Base-by-base conservation (phyloP, 1,139 yeast genomes). In the Taphrina deformans region DNA sequence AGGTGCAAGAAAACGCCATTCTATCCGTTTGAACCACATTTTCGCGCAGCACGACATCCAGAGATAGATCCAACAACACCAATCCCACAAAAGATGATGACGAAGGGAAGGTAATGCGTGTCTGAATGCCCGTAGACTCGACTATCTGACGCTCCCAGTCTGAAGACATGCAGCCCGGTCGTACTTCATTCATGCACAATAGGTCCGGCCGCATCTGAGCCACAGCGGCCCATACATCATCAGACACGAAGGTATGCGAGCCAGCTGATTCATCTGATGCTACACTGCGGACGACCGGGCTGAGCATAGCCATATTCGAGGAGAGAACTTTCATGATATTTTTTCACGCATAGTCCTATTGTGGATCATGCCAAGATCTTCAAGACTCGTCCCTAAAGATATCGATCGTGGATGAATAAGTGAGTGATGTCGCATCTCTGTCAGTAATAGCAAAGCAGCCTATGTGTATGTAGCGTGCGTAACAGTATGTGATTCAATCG, bases 31-130 rank as follows among this genome's bases (percentile, higher is more conserved):
- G 51, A 14, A 14, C n/a, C n/a, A 45, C 51, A 45, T 45, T 26
- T 7, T 14, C 21, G 6, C 51, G n/a, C n/a, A 45, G 51, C n/a
- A 10, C 9, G 24, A 45, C 51, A 6, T 45, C 51, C n/a, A 45
- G 51, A 18, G 10, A n/a, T 26, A 21, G 6, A 21, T 45, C 51
- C 10, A n/a, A 18, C 51, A 45, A 14, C n/a, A 21, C 21, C 7
- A 45, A 21, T 14, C 51, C 51, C 21, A 45, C 51, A 45, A n/a
- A 45, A n/a, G 51, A 45, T 9, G 51, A 45, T 18, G 51, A 45
- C 9, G 51, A n/a, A n/a, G 51, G 51, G n/a, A 45, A n/a, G 29
- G 18, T 45, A 21, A 45, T 26, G 21, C 21, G 24, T 14, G 21
- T 21, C 51, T 21, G n/a, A 14, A 12, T 45, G 26, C 51, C 51